Conservation (phyloP, 2,329 filamentous ascomycete genomes). For the Phaeosphaeria sp. region DNA sequence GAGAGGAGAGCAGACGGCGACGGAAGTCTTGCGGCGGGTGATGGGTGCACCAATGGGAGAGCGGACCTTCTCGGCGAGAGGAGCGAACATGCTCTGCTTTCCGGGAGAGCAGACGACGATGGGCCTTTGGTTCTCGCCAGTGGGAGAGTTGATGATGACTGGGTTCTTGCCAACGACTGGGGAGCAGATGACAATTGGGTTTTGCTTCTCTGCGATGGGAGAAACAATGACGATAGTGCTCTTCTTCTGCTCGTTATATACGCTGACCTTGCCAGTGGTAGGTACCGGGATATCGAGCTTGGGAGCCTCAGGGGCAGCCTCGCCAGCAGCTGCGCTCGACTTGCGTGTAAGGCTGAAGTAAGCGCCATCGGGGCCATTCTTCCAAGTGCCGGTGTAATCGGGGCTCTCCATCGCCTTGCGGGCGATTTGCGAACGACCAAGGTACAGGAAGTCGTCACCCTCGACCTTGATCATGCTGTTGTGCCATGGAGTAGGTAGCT, state of each 20-base stretch:
- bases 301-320: conserved; percentile 4
- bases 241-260: conserved; percentile 30
- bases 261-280: conserved; percentile 18
- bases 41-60: conserved; percentile 29
- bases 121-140: conserved; percentile 19
- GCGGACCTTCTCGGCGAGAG: conserved; percentile 26
- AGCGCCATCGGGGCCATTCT: conserved; percentile 32
- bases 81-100: conserved; percentile 26
- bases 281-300: conserved; percentile 22
- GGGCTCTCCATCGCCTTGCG: conserved; percentile 28
- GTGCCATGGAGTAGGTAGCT: conserved; percentile 55
- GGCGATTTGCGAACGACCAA: conserved; percentile 35
- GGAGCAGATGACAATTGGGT: conserved; percentile 33
- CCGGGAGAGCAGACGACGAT: conserved; percentile 31
- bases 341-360: conserved; percentile 33
- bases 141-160: conserved; percentile 27
- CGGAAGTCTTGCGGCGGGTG: conserved; percentile 28
- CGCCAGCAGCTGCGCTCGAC: conserved; percentile 5
- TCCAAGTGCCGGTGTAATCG: conserved; percentile 34
- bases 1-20: conserved; percentile 22
- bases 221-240: conserved; percentile 28
- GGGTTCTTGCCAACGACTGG: conserved; percentile 31
- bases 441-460: conserved; percentile 36
- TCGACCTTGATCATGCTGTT: conserved; percentile 49
- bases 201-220: conserved; percentile 27